Percentiles rank a stretch among this genome's conserved stretches.
phyloP scores from a whole-genome alignment of 179 eudicot genomes.

The Drosera spatulata region DNA sequence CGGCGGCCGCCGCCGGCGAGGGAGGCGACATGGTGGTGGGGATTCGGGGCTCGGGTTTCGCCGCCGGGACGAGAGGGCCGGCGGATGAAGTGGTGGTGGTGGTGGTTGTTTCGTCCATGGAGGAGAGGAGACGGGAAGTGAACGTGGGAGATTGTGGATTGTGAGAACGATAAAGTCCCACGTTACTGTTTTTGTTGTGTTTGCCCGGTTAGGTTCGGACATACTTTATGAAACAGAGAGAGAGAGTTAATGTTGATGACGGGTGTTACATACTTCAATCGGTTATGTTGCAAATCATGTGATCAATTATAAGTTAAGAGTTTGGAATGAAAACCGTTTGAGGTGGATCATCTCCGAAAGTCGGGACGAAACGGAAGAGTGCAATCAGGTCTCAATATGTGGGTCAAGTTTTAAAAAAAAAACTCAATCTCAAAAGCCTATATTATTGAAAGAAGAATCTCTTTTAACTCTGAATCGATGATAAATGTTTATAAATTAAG shows the following conservation, averaged over 20 bases:
- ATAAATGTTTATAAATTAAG: too few relatives aligned
- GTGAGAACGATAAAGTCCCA: constrained; percentile 21
- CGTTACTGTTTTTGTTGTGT: constrained; percentile 7
- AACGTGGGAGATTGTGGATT: background rate
- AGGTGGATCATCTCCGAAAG: too few relatives aligned
- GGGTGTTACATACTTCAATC: constrained; percentile 1
- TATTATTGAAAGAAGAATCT: too few relatives aligned
- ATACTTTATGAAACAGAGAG: background rate
- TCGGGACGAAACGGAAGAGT: too few relatives aligned
- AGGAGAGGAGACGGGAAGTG: background rate
- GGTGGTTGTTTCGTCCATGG: background rate
- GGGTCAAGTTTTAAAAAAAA: too few relatives aligned
- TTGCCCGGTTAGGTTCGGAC: background rate
- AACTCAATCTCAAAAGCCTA: too few relatives aligned
- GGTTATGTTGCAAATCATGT: constrained; percentile 5
- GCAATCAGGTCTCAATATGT: too few relatives aligned
- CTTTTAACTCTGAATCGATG: too few relatives aligned
- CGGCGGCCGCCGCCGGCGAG: constrained; percentile 9
- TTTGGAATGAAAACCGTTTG: constrained; percentile 24
- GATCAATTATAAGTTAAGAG: constrained; percentile 32
- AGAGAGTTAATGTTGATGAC: too few relatives aligned
- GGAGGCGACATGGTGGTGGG: constrained; percentile 5
- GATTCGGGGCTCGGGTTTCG: constrained; percentile 12
- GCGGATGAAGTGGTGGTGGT: constrained; percentile 5
- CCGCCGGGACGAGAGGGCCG: constrained; percentile 36